Evolutionary conservation across 1,284 basidiomycete genomes (phyloP).

Genomic region (Marasmius sp.): DNA sequence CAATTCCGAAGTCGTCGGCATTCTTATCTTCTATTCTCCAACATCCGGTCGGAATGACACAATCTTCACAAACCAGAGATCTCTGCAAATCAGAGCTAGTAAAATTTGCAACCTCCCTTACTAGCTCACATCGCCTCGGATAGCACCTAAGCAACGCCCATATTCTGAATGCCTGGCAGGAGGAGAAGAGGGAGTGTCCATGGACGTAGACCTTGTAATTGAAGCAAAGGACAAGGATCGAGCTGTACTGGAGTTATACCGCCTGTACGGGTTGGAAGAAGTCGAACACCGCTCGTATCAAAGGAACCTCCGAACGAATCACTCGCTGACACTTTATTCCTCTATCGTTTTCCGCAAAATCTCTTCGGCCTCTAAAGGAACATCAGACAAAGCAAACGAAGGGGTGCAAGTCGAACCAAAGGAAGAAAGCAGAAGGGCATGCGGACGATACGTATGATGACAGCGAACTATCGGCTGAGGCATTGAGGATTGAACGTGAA

Average conservation of each 20-base stretch:
- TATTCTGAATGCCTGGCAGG: no score
- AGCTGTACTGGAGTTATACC: slow-evolving; percentile 83
- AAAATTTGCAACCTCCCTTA: no score
- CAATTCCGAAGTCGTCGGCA: no score
- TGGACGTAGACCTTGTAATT: slow-evolving; percentile 86
- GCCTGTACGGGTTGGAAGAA: slow-evolving; percentile 72
- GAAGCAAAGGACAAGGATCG: slow-evolving; percentile 95
- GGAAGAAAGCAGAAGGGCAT: slow-evolving; percentile 21
- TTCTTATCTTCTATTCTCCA: no score
- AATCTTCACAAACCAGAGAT: no score
- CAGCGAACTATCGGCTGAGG: not conserved
- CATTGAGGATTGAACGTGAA: no score
- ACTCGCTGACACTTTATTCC: slow-evolving; percentile 2
- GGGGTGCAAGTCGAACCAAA: slow-evolving; percentile 50
- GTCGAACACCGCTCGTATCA: slow-evolving; percentile 56
- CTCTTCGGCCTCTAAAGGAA: slow-evolving; percentile 52
- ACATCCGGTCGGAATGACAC: no score
- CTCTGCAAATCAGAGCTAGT: no score
- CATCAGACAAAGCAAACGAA: slow-evolving; percentile 50
- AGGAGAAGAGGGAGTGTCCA: slow-evolving; percentile 50
- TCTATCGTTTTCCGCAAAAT: slow-evolving; percentile 29
- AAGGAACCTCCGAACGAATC: no score
- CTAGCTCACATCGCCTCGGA: no score
- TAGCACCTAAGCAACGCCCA: no score
- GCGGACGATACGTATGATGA: no score